A percentile compares a stretch with the other conserved stretches of the same genome.
Evolutionary conservation across 371 early-diverging fungal species (phyloP).

Genomic region (Rhizopus arrhizus): DNA sequence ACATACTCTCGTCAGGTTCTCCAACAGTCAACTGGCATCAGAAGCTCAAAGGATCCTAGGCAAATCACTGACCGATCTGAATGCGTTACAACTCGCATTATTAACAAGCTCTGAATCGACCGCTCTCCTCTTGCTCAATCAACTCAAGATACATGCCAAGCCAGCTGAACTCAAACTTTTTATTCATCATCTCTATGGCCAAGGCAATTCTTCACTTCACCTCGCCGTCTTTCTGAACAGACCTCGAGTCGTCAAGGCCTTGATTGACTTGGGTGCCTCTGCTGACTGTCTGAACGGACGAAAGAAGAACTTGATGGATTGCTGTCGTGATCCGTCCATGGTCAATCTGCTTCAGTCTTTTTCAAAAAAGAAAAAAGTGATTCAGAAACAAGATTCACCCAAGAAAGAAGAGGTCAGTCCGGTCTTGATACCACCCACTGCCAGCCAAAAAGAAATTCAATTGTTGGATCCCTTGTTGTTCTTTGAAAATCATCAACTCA

Average conservation of each 20-base stretch:
- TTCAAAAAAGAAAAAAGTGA: neutral
- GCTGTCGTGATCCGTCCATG: conserved; percentile 56
- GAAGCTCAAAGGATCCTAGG: conserved; percentile 20
- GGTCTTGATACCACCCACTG: too few relatives aligned
- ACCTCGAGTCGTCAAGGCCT: conserved; percentile 59
- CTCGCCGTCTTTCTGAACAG: conserved; percentile 73
- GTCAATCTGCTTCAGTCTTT: neutral
- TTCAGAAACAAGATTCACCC: neutral
- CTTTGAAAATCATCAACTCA: neutral
- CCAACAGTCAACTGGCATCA: neutral
- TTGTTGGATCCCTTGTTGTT: neutral
- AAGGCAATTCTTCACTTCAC: conserved; percentile 72
- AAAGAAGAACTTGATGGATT: conserved; percentile 65
- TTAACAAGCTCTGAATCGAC: conserved; percentile 20
- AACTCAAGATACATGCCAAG: conserved; percentile 14
- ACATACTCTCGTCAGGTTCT: conserved; percentile 19
- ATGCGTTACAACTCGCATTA: conserved; percentile 28
- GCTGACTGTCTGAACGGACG: conserved; percentile 59
- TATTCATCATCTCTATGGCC: conserved; percentile 69
- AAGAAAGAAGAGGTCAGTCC: neutral
- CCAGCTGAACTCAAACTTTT: conserved; percentile 32
- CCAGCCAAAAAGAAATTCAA: neutral
- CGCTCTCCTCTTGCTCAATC: conserved; percentile 16
- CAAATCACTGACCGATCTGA: conserved; percentile 24
- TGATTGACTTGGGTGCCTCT: conserved; percentile 65